Conservation (phyloP, 176 grass and related monocot species). For the Lolium rigidum region DNA sequence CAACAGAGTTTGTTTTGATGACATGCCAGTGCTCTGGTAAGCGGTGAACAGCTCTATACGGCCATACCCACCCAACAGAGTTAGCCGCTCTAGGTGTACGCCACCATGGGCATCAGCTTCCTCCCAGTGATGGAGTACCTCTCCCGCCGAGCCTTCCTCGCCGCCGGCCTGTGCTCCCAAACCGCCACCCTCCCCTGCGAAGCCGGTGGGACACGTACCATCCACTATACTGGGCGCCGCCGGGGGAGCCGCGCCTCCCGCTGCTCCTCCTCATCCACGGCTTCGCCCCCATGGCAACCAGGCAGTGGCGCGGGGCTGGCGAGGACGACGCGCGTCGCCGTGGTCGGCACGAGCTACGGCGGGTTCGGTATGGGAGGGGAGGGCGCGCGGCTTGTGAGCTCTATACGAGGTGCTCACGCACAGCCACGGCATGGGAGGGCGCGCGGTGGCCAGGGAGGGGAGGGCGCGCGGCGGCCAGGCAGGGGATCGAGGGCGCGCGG, state of each 20-base stretch:
- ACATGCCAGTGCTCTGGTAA: background rate
- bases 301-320: too few relatives aligned
- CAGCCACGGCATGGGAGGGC: too few relatives aligned
- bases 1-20: too few relatives aligned
- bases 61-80: background rate
- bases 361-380: too few relatives aligned
- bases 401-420: too few relatives aligned
- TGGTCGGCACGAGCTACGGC: too few relatives aligned
- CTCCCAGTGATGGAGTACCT: conserved; percentile 58
- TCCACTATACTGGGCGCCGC: conserved; percentile 55
- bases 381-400: too few relatives aligned
- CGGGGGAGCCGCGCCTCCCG: conserved; percentile 44
- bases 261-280: conserved; percentile 77
- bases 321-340: too few relatives aligned
- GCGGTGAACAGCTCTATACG: background rate
- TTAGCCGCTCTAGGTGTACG: too few relatives aligned
- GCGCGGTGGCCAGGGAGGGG: too few relatives aligned
- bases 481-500: too few relatives aligned
- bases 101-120: conserved; percentile 58
- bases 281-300: conserved; percentile 73
- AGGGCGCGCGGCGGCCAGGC: too few relatives aligned
- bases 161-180: conserved; percentile 64
- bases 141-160: conserved; percentile 45
- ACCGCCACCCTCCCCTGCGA: conserved; percentile 51
- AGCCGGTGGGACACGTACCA: background rate